Evolutionary conservation across 2,329 filamentous ascomycete genomes (phyloP).

Genomic region (Aspergillus pseudotamarii): DNA sequence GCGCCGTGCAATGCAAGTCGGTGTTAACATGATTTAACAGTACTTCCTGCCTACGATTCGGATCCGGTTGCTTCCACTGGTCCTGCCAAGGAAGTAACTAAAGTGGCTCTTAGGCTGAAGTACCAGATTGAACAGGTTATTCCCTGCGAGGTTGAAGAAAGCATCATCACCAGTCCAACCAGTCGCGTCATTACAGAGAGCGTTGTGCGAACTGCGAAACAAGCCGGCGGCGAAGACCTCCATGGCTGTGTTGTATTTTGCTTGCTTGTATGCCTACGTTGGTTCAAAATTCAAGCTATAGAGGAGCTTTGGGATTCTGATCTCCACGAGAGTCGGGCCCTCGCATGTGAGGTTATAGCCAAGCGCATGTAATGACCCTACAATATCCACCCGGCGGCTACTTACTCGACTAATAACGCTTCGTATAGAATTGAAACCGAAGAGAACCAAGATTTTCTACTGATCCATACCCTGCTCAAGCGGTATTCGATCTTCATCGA

Average conservation of each 20-base stretch:
- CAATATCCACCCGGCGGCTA: background rate
- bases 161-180: slow-evolving; percentile 74
- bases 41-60: slow-evolving; percentile 45
- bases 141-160: slow-evolving; percentile 83
- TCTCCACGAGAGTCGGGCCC: slow-evolving; percentile 75
- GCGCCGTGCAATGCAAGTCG: slow-evolving; percentile 5
- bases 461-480: slow-evolving; percentile 81
- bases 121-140: slow-evolving; percentile 88
- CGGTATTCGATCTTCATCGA: slow-evolving; percentile 82
- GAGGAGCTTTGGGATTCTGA: slow-evolving; percentile 91
- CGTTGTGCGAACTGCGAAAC: slow-evolving; percentile 78
- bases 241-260: slow-evolving; percentile 81
- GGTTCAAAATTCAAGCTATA: slow-evolving; percentile 78
- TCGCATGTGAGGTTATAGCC: slow-evolving; percentile 87
- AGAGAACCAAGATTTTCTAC: slow-evolving; percentile 74
- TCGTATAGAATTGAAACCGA: slow-evolving; percentile 75
- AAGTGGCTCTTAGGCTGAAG: slow-evolving; percentile 84
- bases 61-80: slow-evolving; percentile 63
- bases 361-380: slow-evolving; percentile 63
- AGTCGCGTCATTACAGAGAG: slow-evolving; percentile 79
- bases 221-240: slow-evolving; percentile 77
- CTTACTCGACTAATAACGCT: background rate
- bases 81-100: slow-evolving; percentile 79
- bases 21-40: slow-evolving; percentile 29
- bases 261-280: slow-evolving; percentile 71